Evolutionary conservation across 192 early-diverging fungal species (phyloP).

Genomic region (Pilaira anomala): DNA sequence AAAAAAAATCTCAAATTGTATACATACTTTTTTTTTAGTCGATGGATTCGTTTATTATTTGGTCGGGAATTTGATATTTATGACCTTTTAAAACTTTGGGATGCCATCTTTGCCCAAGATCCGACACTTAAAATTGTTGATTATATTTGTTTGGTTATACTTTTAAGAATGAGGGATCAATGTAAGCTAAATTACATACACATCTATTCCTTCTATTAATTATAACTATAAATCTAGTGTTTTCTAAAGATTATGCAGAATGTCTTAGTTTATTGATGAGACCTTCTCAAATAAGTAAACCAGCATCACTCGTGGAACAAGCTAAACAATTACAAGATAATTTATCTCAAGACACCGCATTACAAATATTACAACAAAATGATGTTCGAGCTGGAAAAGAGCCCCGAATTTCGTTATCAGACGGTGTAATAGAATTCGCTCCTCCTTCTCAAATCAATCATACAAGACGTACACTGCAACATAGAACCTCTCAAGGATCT

Average conservation of each 20-base stretch:
- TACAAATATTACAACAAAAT: slow-evolving; percentile 58
- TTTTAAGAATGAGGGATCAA: slow-evolving; percentile 65
- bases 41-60: slow-evolving; percentile 92
- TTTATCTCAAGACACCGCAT: slow-evolving; percentile 46
- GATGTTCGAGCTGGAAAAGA: slow-evolving; percentile 43
- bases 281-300: slow-evolving; percentile 50
- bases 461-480: neutral
- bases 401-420: slow-evolving; percentile 21
- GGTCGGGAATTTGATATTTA: slow-evolving; percentile 80
- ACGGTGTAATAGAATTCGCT: neutral
- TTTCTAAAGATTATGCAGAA: slow-evolving; percentile 62
- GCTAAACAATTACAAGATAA: slow-evolving; percentile 60
- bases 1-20: neutral
- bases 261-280: slow-evolving; percentile 63
- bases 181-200: slow-evolving; percentile 42
- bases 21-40: slow-evolving; percentile 36
- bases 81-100: slow-evolving; percentile 79
- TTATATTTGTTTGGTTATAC: slow-evolving; percentile 75
- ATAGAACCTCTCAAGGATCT: slow-evolving; percentile 11
- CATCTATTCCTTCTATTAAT: neutral
- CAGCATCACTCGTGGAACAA: slow-evolving; percentile 57
- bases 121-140: slow-evolving; percentile 73
- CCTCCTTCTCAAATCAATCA: neutral
- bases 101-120: slow-evolving; percentile 86
- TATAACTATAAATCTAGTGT: slow-evolving; percentile 36